phyloP scores from a whole-genome alignment of 1,284 basidiomycete species.

The Mycena sp. region DNA sequence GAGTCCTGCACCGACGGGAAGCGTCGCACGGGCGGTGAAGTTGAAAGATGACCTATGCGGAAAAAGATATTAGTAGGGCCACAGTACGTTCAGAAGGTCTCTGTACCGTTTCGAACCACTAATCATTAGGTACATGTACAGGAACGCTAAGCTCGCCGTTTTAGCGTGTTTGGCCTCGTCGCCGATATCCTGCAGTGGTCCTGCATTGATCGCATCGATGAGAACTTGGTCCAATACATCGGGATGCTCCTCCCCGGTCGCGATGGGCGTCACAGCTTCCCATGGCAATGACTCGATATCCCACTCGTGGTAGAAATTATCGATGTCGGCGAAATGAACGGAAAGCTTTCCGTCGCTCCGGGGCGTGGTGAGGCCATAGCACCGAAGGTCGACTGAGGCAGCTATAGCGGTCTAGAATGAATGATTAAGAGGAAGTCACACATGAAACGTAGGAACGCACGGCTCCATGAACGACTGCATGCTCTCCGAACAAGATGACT shows the following conservation, averaged over 20 bases:
- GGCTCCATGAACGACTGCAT: slow-evolving; percentile 98
- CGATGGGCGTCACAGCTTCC: slow-evolving; percentile 70
- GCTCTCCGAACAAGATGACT: slow-evolving; percentile 98
- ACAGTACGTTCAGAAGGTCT: slow-evolving; percentile 3
- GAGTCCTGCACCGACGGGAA: slow-evolving; percentile 98
- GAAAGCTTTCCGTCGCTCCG: slow-evolving; percentile 81
- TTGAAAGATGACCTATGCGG: slow-evolving; percentile 72
- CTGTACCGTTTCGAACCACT: slow-evolving; percentile 8
- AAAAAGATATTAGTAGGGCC: neutral
- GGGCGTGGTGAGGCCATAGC: slow-evolving; percentile 87
- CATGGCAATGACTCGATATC: slow-evolving; percentile 86
- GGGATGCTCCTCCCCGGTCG: slow-evolving; percentile 64
- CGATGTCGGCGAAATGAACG: slow-evolving; percentile 86
- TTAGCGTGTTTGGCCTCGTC: slow-evolving; percentile 62
- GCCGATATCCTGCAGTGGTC: slow-evolving; percentile 57
- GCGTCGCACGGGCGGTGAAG: slow-evolving; percentile 88
- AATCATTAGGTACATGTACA: slow-evolving; percentile 90
- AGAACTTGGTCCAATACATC: slow-evolving; percentile 77
- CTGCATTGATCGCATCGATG: slow-evolving; percentile 70
- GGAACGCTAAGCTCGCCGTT: slow-evolving; percentile 83
- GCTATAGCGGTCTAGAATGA: slow-evolving; percentile 87
- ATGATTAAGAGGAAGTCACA: neutral
- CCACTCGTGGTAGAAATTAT: slow-evolving; percentile 85
- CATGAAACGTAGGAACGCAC: slow-evolving; percentile 58
- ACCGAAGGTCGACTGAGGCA: slow-evolving; percentile 94